Conservation (phyloP, 169 alveolate species). For the Eimeria sp. region DNA sequence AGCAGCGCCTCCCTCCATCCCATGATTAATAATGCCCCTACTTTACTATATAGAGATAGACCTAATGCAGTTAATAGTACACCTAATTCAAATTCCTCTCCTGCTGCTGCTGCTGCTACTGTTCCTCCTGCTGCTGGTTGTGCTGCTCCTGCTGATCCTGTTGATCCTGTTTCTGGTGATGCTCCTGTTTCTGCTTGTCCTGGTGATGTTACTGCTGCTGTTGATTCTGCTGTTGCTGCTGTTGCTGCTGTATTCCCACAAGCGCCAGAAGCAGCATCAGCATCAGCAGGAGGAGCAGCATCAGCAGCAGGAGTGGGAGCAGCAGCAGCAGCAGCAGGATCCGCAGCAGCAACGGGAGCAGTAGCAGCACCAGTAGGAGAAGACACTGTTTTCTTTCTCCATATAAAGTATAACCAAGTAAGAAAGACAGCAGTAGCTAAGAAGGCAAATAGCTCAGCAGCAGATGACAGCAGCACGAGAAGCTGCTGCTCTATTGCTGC, state of each 20-base stretch:
- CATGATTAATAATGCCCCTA: slow-evolving; percentile 51
- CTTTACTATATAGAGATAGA: slow-evolving; percentile 47
- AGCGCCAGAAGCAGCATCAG: no score
- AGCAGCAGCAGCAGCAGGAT: no score
- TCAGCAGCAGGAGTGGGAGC: no score
- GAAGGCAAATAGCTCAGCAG: slow-evolving; percentile 30
- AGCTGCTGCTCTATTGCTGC: slow-evolving; percentile 73
- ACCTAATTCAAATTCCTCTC: slow-evolving; percentile 35
- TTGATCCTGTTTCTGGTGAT: no score
- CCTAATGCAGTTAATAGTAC: slow-evolving; percentile 64
- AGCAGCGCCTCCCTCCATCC: slow-evolving; percentile 55
- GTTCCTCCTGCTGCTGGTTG: background rate
- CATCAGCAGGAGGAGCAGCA: no score
- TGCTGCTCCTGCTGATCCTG: background rate
- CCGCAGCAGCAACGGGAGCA: no score
- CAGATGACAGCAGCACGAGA: slow-evolving; percentile 23
- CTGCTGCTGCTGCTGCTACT: slow-evolving; percentile 5
- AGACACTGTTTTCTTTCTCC: no score
- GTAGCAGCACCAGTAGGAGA: no score
- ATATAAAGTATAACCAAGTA: slow-evolving; percentile 45
- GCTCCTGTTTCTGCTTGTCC: background rate
- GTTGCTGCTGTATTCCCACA: background rate
- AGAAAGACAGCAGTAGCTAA: slow-evolving; percentile 31
- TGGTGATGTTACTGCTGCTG: background rate
- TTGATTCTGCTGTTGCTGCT: background rate